Evolutionary conservation across 2,329 filamentous ascomycete species (phyloP).

Genomic region (Clarireedia paspali): DNA sequence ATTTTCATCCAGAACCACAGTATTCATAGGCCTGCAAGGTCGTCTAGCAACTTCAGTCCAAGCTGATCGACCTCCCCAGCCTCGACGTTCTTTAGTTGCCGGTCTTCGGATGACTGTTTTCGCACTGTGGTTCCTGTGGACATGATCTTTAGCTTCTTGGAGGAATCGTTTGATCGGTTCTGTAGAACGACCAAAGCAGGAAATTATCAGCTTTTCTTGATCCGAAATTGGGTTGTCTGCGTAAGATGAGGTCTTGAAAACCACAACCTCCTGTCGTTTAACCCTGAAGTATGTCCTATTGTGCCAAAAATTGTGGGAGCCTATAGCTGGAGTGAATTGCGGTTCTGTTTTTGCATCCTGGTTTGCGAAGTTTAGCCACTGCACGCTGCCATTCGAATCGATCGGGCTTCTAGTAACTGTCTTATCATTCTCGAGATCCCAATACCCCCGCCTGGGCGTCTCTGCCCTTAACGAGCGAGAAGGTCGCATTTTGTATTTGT

Average conservation of each 20-base stretch:
- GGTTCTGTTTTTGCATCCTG: conserved; percentile 46
- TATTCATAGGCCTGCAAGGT: conserved; percentile 63
- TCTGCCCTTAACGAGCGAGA: conserved; percentile 48
- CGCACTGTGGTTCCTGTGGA: conserved; percentile 44
- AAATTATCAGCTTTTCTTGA: conserved; percentile 44
- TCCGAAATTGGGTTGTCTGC: conserved; percentile 37
- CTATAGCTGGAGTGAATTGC: conserved; percentile 46
- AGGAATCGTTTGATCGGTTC: conserved; percentile 50
- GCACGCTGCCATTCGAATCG: conserved; percentile 31
- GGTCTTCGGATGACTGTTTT: conserved; percentile 52
- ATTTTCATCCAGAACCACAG: conserved; percentile 62
- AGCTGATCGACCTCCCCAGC: conserved; percentile 36
- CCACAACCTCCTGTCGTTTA: conserved; percentile 18
- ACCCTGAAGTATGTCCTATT: conserved; percentile 43
- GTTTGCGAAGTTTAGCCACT: conserved; percentile 52
- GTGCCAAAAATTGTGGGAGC: conserved; percentile 48
- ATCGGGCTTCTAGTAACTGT: conserved; percentile 38
- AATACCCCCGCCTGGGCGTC: conserved; percentile 45
- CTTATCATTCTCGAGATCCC: conserved; percentile 39
- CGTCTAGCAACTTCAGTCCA: conserved; percentile 54
- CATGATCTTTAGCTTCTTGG: conserved; percentile 44
- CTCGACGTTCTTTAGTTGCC: conserved; percentile 37
- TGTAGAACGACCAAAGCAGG: conserved; percentile 43
- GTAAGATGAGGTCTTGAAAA: conserved; percentile 18
- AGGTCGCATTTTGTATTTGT: conserved; percentile 42